Evolutionary conservation across 352 stramenopile species (phyloP).

Genomic region (Phytophthora nicotianae): DNA sequence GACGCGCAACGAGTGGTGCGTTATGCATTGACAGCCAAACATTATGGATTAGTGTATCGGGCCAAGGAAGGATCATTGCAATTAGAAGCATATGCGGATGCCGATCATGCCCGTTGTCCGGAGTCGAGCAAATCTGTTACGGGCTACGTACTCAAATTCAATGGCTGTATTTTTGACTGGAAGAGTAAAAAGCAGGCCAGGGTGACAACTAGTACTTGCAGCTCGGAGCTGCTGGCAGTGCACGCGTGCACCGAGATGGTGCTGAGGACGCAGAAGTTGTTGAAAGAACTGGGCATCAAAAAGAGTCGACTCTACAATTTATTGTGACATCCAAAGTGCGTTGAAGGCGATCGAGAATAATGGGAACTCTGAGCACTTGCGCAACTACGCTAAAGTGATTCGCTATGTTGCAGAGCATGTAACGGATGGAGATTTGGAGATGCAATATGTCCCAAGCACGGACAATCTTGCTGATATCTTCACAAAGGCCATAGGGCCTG

Average conservation of each 20-base stretch:
- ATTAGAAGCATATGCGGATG: neutral
- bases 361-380: slow-evolving; percentile 8
- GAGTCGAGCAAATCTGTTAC: neutral
- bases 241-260: slow-evolving; percentile 5
- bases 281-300: slow-evolving; percentile 11
- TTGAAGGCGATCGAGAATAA: slow-evolving; percentile 19
- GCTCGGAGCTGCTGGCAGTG: neutral
- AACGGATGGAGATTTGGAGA: neutral
- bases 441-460: neutral
- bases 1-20: neutral
- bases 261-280: slow-evolving; percentile 3
- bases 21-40: neutral
- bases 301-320: slow-evolving; percentile 2
- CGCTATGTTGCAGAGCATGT: slow-evolving; percentile 2
- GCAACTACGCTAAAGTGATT: slow-evolving; percentile 11
- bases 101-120: neutral
- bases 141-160: neutral
- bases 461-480: slow-evolving; percentile 4
- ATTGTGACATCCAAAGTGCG: slow-evolving; percentile 11
- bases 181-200: neutral
- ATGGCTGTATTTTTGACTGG: neutral
- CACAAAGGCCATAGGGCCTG: neutral
- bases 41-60: neutral
- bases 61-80: neutral
- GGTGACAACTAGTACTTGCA: neutral